A percentile compares a stretch with the other conserved stretches of the same genome.
These are phyloP conservation scores for Pseudozyma tsukubaensis DNA, from an alignment of 1,284 basidiomycete genomes.

Conservation along the genomic window DNA sequence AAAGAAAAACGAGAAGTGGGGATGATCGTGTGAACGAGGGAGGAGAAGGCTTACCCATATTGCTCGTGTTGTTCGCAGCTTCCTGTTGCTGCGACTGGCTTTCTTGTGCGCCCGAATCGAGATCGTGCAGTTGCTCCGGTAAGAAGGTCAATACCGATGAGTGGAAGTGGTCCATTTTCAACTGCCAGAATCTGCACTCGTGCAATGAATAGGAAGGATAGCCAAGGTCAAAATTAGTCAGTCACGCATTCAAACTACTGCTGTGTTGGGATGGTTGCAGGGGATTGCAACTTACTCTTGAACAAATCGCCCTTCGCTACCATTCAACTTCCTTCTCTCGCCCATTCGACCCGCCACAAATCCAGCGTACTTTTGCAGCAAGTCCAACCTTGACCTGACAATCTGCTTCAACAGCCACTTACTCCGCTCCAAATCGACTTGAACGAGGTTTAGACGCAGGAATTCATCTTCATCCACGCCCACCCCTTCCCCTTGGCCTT, in stretches of 20 bases:
- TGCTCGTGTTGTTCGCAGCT: constrained; percentile 6
- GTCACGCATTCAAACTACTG: too few species aligned
- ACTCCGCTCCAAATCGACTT: constrained; percentile 64
- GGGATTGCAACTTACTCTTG: constrained; percentile 24
- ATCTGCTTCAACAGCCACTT: constrained; percentile 63
- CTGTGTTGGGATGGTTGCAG: too few species aligned
- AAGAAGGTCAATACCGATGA: constrained; percentile 53
- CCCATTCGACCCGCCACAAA: constrained; percentile 26
- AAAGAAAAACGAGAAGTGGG: too few species aligned
- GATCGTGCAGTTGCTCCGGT: constrained; percentile 52
- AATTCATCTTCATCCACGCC: constrained; percentile 62
- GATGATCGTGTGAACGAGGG: background rate
- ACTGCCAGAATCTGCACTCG: constrained; percentile 46
- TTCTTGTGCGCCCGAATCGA: constrained; percentile 38
- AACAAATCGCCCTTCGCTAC: constrained; percentile 51
- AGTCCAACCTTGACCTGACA: constrained; percentile 50
- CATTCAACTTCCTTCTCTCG: constrained; percentile 45
- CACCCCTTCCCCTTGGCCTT: background rate
- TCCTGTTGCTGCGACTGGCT: constrained; percentile 13
- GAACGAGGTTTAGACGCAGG: constrained; percentile 63
- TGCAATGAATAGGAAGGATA: background rate
- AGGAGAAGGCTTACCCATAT: constrained; percentile 51
- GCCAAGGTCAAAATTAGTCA: too few species aligned
- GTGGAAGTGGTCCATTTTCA: constrained; percentile 50
- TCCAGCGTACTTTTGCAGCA: constrained; percentile 54